These are phyloP conservation scores for Cyberlindnera mississippiensis DNA, from an alignment of 805 yeast species.

Conservation along the genomic window DNA sequence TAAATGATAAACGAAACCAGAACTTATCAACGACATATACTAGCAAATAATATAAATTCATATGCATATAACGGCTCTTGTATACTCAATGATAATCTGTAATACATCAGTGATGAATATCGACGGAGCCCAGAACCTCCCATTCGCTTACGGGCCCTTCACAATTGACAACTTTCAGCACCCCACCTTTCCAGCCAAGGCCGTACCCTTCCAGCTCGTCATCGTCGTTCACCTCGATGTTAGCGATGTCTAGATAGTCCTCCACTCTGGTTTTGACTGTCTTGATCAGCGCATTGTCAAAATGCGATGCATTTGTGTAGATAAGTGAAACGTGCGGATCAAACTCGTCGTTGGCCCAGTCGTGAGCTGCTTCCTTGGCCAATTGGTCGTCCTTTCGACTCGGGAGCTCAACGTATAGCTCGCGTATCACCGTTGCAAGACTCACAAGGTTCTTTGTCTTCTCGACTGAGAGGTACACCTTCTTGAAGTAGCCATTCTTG, in stretches of 20 bases:
- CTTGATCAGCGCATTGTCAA: conserved; percentile 61
- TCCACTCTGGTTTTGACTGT: conserved; percentile 62
- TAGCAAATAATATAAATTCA: too few relatives aligned
- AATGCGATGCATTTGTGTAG: conserved; percentile 61
- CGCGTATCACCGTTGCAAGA: conserved; percentile 46
- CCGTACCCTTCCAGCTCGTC: conserved; percentile 24
- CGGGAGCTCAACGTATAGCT: conserved; percentile 49
- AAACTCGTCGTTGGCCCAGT: conserved; percentile 55
- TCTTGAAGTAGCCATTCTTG: conserved; percentile 23
- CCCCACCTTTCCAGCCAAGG: conserved; percentile 62
- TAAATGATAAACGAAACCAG: too few relatives aligned
- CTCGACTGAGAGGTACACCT: conserved; percentile 20
- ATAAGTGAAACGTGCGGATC: conserved; percentile 73
- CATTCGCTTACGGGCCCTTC: conserved; percentile 71
- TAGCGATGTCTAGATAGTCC: conserved; percentile 49
- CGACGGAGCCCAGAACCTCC: conserved; percentile 53
- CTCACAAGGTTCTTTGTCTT: conserved; percentile 29
- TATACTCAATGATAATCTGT: too few relatives aligned
- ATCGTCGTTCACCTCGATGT: conserved; percentile 11
- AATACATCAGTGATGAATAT: conserved; percentile 25
- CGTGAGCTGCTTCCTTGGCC: conserved; percentile 42
- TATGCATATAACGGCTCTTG: too few relatives aligned
- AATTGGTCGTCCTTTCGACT: conserved; percentile 25
- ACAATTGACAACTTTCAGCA: conserved; percentile 58
- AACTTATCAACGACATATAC: too few relatives aligned